phyloP scores from a whole-genome alignment of 306 rosid species.

The Neltuma alba region DNA sequence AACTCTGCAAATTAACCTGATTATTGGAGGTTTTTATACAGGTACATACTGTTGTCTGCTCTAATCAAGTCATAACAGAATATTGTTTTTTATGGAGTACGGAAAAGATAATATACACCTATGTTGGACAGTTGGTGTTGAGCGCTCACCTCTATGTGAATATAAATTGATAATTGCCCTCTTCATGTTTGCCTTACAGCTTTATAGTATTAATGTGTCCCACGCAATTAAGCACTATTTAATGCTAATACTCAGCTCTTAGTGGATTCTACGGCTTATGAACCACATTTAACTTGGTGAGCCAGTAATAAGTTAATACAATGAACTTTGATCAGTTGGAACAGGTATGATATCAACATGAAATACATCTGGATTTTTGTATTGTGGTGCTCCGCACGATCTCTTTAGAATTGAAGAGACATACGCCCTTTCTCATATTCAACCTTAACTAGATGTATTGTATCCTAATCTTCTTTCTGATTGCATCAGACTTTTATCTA shows the following conservation, averaged over 20 bases:
- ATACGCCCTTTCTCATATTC: neutral
- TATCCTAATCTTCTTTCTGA: neutral
- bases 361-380: neutral
- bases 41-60: slow-evolving; percentile 56
- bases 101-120: slow-evolving; percentile 39
- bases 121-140: slow-evolving; percentile 27
- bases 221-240: slow-evolving; percentile 26
- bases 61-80: slow-evolving; percentile 52
- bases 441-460: neutral
- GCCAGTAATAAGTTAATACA: slow-evolving; percentile 35
- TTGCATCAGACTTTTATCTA: neutral
- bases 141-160: slow-evolving; percentile 26
- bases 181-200: slow-evolving; percentile 29
- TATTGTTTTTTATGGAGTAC: slow-evolving; percentile 40
- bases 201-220: slow-evolving; percentile 22
- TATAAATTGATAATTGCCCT: slow-evolving; percentile 35
- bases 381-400: slow-evolving; percentile 4
- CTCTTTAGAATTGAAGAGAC: neutral
- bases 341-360: slow-evolving; percentile 41
- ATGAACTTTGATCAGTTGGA: slow-evolving; percentile 26
- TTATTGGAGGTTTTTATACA: slow-evolving; percentile 59
- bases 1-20: slow-evolving; percentile 54
- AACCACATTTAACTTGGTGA: slow-evolving; percentile 41
- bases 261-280: slow-evolving; percentile 32
- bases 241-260: slow-evolving; percentile 26